phyloP scores from a whole-genome alignment of 768 basidiomycete species.

The Wakefieldia striispora region DNA sequence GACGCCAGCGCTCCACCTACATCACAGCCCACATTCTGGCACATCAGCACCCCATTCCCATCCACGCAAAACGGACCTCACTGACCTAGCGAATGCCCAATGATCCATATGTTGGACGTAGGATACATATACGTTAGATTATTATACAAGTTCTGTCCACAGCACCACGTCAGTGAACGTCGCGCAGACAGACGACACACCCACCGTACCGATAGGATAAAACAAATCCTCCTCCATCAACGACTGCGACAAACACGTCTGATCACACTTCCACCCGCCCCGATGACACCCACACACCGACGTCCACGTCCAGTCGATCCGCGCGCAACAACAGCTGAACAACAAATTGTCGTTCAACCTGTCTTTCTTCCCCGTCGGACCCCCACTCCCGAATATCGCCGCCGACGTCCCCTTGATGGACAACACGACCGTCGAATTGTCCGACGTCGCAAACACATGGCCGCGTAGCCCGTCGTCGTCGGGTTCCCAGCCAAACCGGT shows the following conservation, averaged over 20 bases:
- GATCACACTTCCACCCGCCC: constrained; percentile 78
- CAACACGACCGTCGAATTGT: constrained; percentile 82
- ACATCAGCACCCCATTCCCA: constrained; percentile 21
- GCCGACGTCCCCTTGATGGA: constrained; percentile 96
- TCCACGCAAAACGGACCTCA: constrained; percentile 33
- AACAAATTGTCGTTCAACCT: constrained; percentile 91
- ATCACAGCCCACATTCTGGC: constrained; percentile 1
- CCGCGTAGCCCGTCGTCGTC: constrained; percentile 87
- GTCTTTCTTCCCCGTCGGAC: constrained; percentile 88
- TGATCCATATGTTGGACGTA: constrained; percentile 84
- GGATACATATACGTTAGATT: constrained; percentile 94
- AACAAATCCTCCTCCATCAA: constrained; percentile 80
- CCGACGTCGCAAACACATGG: constrained; percentile 81
- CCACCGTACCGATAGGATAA: constrained; percentile 84
- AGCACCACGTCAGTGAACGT: neutral
- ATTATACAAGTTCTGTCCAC: constrained; percentile 84
- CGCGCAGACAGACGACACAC: constrained; percentile 26
- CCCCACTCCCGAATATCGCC: constrained; percentile 65
- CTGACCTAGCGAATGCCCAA: constrained; percentile 64
- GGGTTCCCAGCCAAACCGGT: constrained; percentile 91
- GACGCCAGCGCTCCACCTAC: constrained; percentile 67
- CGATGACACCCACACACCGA: constrained; percentile 89
- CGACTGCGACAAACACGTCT: constrained; percentile 72
- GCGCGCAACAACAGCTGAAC: constrained; percentile 94
- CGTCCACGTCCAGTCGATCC: constrained; percentile 90